A percentile compares a stretch with the other conserved stretches of the same genome.
Evolutionary conservation across 2,329 filamentous ascomycete species (phyloP).

Genomic region (Harringtonia aguacate): DNA sequence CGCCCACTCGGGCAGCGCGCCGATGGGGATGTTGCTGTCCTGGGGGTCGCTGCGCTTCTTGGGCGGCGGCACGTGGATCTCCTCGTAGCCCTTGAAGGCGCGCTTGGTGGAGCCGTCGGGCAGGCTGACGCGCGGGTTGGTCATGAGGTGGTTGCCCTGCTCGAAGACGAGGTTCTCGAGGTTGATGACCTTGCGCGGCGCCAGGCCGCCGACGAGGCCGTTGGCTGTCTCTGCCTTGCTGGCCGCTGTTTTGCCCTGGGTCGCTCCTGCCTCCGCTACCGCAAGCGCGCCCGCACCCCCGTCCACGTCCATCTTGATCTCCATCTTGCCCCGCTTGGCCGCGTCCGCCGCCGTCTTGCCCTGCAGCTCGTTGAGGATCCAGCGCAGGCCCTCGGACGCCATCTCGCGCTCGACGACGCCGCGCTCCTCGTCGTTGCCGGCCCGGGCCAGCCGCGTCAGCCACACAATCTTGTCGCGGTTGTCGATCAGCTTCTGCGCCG

Average conservation of each 20-base stretch:
- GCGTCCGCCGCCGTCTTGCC: constrained; percentile 52
- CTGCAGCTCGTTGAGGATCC: constrained; percentile 78
- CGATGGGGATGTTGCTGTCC: constrained; percentile 72
- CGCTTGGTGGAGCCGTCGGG: constrained; percentile 92
- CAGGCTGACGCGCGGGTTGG: constrained; percentile 89
- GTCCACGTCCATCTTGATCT: constrained; percentile 94
- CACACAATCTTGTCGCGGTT: constrained; percentile 94
- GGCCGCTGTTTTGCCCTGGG: constrained; percentile 33
- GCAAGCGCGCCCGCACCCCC: constrained; percentile 48
- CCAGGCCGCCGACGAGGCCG: constrained; percentile 67
- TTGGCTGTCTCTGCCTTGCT: constrained; percentile 36
- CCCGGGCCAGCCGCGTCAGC: constrained; percentile 78
- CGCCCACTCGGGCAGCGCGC: constrained; percentile 88
- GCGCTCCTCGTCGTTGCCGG: constrained; percentile 68
- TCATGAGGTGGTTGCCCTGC: constrained; percentile 98
- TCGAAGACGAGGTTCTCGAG: constrained; percentile 95
- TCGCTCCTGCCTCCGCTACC: constrained; percentile 25
- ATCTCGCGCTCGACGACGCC: constrained; percentile 80
- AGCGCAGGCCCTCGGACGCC: constrained; percentile 73
- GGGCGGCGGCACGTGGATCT: constrained; percentile 91
- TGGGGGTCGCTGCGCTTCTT: constrained; percentile 75
- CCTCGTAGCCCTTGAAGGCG: constrained; percentile 95
- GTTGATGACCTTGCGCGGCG: constrained; percentile 81
- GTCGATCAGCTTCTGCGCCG: constrained; percentile 81
- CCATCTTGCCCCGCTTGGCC: constrained; percentile 56